Conservation (phyloP, 2,329 filamentous ascomycete species). For the Blumeriella jaapii region DNA sequence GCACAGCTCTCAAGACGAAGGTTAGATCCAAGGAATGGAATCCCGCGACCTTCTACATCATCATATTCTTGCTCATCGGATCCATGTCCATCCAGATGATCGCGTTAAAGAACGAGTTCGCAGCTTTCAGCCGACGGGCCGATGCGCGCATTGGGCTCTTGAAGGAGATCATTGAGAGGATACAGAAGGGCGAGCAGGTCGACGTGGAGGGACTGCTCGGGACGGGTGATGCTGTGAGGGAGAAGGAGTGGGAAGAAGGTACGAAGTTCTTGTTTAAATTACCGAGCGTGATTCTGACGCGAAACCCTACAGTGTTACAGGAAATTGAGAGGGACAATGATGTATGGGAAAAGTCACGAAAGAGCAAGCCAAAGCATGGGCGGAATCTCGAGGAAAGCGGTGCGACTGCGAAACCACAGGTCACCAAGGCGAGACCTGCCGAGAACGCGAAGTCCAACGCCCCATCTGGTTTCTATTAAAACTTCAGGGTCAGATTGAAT, state of each 20-base stretch:
- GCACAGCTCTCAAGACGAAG: conserved; percentile 29
- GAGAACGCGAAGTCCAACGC: conserved; percentile 18
- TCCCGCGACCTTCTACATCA: conserved; percentile 70
- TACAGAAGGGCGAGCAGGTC: conserved; percentile 63
- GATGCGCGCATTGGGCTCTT: conserved; percentile 69
- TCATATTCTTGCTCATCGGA: conserved; percentile 77
- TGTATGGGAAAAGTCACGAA: conserved; percentile 28
- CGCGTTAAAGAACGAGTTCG: conserved; percentile 62
- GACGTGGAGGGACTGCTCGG: conserved; percentile 78
- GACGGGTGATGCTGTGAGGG: conserved; percentile 61
- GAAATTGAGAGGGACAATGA: conserved; percentile 55
- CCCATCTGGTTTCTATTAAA: conserved; percentile 26
- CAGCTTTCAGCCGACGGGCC: conserved; percentile 60
- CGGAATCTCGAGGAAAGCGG: conserved; percentile 7
- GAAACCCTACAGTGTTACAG: conserved; percentile 40
- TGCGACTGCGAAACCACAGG: conserved; percentile 6
- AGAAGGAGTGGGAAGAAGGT: conserved; percentile 85
- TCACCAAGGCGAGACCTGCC: conserved; percentile 1
- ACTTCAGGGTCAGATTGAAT: conserved; percentile 6
- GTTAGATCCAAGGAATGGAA: conserved; percentile 57
- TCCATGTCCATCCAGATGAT: conserved; percentile 95
- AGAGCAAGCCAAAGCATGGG: conserved; percentile 17
- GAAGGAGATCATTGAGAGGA: conserved; percentile 60
- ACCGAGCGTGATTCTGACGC: conserved; percentile 2
- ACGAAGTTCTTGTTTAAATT: conserved; percentile 24